phyloP scores from a whole-genome alignment of 768 basidiomycete genomes.

The Tulasnella sp. region DNA sequence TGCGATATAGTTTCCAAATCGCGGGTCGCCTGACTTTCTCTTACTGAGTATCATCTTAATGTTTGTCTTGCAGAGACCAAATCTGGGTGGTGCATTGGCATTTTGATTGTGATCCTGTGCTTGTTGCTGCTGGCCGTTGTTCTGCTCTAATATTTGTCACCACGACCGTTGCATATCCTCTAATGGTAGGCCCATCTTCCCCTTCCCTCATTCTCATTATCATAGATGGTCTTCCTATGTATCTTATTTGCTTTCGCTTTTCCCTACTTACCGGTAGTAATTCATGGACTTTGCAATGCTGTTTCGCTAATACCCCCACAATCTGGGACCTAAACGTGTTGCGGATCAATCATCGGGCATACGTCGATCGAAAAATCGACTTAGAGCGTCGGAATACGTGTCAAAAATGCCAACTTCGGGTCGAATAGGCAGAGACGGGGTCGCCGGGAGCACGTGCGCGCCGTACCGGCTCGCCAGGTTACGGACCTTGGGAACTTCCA shows the following conservation, averaged over 20 bases:
- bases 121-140: constrained; percentile 74
- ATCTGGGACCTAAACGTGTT: too few relatives aligned
- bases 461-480: not conserved
- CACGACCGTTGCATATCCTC: too few relatives aligned
- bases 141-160: constrained; percentile 43
- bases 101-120: constrained; percentile 72
- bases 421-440: not conserved
- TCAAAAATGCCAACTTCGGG: not conserved
- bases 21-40: not conserved
- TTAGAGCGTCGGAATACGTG: not conserved
- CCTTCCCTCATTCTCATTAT: not conserved
- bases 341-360: too few relatives aligned
- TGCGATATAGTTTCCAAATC: constrained; percentile 27
- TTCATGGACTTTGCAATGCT: not conserved
- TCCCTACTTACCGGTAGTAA: not conserved
- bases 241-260: not conserved
- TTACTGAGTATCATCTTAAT: not conserved
- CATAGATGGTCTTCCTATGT: not conserved
- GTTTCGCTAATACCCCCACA: not conserved
- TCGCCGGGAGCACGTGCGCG: not conserved
- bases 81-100: constrained; percentile 82
- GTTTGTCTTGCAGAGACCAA: constrained; percentile 53
- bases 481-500: not conserved
- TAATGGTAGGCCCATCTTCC: not conserved
- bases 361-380: not conserved